Conservation (phyloP, 805 yeast genomes). For the Wickerhamomyces chaumierensis region DNA sequence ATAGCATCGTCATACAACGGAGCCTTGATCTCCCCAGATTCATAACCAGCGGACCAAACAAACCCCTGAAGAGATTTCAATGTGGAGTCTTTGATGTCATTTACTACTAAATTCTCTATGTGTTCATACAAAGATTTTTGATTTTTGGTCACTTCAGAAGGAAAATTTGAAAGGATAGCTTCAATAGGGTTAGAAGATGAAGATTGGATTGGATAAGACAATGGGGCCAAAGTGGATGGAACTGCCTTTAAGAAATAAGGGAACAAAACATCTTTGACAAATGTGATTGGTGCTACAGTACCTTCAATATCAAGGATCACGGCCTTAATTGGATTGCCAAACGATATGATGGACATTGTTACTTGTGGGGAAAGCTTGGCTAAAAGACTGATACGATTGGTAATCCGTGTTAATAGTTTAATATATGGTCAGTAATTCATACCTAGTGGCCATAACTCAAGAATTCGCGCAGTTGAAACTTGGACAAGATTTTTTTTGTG, state of each 20-base stretch:
- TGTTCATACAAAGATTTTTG: slow-evolving; percentile 29
- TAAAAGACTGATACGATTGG: no score
- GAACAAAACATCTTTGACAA: slow-evolving; percentile 67
- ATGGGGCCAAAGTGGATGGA: slow-evolving; percentile 26
- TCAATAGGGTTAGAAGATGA: slow-evolving; percentile 16
- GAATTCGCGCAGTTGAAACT: no score
- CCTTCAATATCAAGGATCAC: slow-evolving; percentile 78
- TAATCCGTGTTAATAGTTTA: no score
- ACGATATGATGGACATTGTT: background rate
- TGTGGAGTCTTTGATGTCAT: slow-evolving; percentile 67
- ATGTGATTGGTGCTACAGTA: slow-evolving; percentile 83
- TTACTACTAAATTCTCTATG: slow-evolving; percentile 43
- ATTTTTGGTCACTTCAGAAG: slow-evolving; percentile 13
- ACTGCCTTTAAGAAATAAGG: slow-evolving; percentile 58
- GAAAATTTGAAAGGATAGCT: slow-evolving; percentile 12
- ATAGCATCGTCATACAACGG: slow-evolving; percentile 73
- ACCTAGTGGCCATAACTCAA: no score
- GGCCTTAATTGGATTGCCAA: slow-evolving; percentile 11
- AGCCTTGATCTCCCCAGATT: slow-evolving; percentile 61
- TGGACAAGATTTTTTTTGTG: no score
- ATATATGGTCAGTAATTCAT: no score
- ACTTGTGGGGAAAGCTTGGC: background rate
- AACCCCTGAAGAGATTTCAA: slow-evolving; percentile 75
- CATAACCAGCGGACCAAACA: slow-evolving; percentile 76
- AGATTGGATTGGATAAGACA: slow-evolving; percentile 17